Percentiles rank a stretch among this genome's conserved stretches.
Evolutionary conservation across 1,284 basidiomycete species (phyloP).

Genomic region (Cystobasidium slooffiae): DNA sequence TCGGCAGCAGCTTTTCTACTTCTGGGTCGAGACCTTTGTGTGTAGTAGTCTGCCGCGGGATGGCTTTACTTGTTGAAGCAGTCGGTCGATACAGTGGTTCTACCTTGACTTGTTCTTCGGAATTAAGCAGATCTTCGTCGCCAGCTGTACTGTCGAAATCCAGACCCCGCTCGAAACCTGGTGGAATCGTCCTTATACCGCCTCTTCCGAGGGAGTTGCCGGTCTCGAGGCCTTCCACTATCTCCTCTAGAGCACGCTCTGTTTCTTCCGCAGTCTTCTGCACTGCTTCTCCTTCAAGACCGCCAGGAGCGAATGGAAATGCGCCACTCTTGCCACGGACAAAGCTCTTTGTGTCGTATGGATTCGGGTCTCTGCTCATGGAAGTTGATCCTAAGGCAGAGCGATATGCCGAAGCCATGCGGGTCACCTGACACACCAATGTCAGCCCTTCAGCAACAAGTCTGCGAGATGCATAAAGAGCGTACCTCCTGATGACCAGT

Average conservation of each 20-base stretch:
- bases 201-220: conserved; percentile 54
- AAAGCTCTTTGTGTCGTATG: conserved; percentile 68
- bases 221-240: conserved; percentile 49
- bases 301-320: conserved; percentile 90
- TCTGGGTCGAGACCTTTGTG: conserved; percentile 42
- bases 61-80: background rate
- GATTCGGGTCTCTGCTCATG: conserved; percentile 77
- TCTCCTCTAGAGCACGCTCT: conserved; percentile 58
- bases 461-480: conserved; percentile 27
- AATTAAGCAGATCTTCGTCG: conserved; percentile 56
- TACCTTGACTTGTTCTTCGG: conserved; percentile 51
- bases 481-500: conserved; percentile 76
- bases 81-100: conserved; percentile 51
- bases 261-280: conserved; percentile 38
- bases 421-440: conserved; percentile 53
- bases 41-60: background rate
- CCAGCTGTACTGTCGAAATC: conserved; percentile 63
- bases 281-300: conserved; percentile 61
- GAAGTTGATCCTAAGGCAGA: conserved; percentile 63
- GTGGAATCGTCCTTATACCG: conserved; percentile 58
- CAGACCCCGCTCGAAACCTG: conserved; percentile 64
- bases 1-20: conserved; percentile 40
- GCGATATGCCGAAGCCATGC: conserved; percentile 30
- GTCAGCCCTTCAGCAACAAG: conserved; percentile 63
- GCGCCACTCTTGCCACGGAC: conserved; percentile 90